phyloP scores from a whole-genome alignment of 345 rosid genomes.

The Clausena lansium region DNA sequence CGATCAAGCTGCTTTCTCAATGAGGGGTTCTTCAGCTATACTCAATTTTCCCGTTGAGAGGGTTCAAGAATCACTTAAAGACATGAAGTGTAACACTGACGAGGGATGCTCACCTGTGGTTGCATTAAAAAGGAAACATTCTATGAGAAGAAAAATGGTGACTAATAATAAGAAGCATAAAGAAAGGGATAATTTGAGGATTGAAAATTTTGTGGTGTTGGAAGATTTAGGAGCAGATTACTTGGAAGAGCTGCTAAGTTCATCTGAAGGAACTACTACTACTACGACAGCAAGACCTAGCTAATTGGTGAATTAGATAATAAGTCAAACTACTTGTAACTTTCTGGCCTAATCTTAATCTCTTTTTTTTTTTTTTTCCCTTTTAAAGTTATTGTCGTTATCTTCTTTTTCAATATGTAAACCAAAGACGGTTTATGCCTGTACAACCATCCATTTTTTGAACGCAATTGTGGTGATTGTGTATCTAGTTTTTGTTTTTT shows the following conservation, averaged over 20 bases:
- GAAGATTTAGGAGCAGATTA: conserved; percentile 84
- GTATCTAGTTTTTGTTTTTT: background rate
- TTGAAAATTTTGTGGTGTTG: conserved; percentile 56
- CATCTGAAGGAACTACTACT: conserved; percentile 22
- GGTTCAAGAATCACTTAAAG: conserved; percentile 64
- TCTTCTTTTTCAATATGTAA: background rate
- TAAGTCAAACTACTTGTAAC: background rate
- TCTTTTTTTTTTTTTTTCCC: background rate
- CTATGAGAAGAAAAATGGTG: conserved; percentile 58
- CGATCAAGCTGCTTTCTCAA: conserved; percentile 70
- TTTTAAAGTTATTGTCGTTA: background rate
- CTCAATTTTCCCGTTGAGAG: conserved; percentile 69
- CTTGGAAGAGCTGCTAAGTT: conserved; percentile 59
- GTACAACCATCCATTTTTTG: background rate
- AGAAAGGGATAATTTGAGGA: conserved; percentile 31
- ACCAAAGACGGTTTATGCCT: background rate
- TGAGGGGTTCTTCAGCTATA: conserved; percentile 59
- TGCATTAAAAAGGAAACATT: conserved; percentile 80
- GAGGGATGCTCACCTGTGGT: conserved; percentile 85
- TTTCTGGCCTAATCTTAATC: background rate
- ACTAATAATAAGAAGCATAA: conserved; percentile 30
- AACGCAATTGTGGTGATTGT: background rate
- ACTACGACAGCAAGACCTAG: conserved; percentile 18
- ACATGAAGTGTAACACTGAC: conserved; percentile 42
- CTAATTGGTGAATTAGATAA: conserved; percentile 23